These are phyloP conservation scores for Dipodascopsis tothii DNA, from an alignment of 805 yeast species.

Conservation along the genomic window DNA sequence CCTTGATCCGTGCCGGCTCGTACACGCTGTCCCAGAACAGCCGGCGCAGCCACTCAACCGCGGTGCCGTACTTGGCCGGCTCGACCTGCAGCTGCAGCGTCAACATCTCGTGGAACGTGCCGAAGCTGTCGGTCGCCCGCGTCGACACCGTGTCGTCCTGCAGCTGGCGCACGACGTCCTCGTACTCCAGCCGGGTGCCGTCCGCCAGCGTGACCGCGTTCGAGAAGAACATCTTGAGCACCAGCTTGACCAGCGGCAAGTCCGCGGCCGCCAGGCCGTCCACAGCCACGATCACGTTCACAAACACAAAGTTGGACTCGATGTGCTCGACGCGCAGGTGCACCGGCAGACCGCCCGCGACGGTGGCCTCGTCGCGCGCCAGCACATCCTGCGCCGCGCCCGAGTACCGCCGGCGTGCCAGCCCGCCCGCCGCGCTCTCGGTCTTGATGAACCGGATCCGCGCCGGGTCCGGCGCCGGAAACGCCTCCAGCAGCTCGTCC, in stretches of 20 bases:
- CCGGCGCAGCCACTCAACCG: slow-evolving; percentile 69
- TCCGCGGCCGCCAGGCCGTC: slow-evolving; percentile 43
- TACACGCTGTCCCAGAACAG: slow-evolving; percentile 59
- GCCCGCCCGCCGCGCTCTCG: slow-evolving; percentile 53
- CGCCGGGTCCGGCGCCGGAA: slow-evolving; percentile 67
- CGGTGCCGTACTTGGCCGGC: slow-evolving; percentile 52
- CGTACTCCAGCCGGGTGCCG: slow-evolving; percentile 56
- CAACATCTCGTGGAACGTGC: slow-evolving; percentile 59
- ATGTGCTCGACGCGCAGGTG: slow-evolving; percentile 72
- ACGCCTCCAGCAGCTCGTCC: slow-evolving; percentile 48
- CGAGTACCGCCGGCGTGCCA: slow-evolving; percentile 26
- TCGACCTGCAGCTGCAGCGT: slow-evolving; percentile 56
- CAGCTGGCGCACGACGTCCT: slow-evolving; percentile 64
- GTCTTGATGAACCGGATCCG: slow-evolving; percentile 67
- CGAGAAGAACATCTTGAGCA: slow-evolving; percentile 61
- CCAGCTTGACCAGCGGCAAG: slow-evolving; percentile 55
- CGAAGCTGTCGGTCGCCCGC: slow-evolving; percentile 48
- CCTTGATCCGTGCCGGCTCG: slow-evolving; percentile 63
- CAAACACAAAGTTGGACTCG: slow-evolving; percentile 68
- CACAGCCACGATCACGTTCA: slow-evolving; percentile 55
- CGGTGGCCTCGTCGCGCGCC: slow-evolving; percentile 8
- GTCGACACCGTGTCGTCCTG: slow-evolving; percentile 62
- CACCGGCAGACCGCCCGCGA: slow-evolving; percentile 50
- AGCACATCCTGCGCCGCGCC: slow-evolving; percentile 23
- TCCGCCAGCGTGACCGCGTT: slow-evolving; percentile 61